Base-by-base conservation (phyloP, 805 yeast genomes). In the Pichia cephalocereana region DNA sequence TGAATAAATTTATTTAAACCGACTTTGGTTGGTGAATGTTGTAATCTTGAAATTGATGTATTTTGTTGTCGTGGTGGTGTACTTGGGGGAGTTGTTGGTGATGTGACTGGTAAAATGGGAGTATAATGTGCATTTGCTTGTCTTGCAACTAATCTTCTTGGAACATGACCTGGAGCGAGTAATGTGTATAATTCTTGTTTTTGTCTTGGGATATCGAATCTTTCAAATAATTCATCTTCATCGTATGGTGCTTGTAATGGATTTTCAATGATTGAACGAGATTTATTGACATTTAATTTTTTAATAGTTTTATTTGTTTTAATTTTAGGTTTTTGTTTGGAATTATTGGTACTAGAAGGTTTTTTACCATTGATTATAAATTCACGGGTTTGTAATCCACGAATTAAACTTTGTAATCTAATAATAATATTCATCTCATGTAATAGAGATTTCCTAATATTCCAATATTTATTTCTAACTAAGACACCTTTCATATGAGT, bases 391-490 rank as follows among this genome's bases (percentile, higher is more conserved):
- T 63, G 8, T 7, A 53, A 49, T 4, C 77, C 79, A 47, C 85
- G 70, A 4, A 70, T 55, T 4, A 62, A 38, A 38, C 76, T 65
- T 56, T 77, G 83, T 2, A 78, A 50, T 15, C 53, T 55, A 8
- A 57, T 60, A 2, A 70, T 56, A 2, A 43, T 36, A 17, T 54
- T 49, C 6, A 62, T 58, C 8, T 63, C 52, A 53, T 48, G 45
- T 1, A 60, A 37, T 23, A 64, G 43, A 19, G 19, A 19, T 38
- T 51, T 59, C 41, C 61, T 54, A 15, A 50, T 37, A 9, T 46
- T 41, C 45, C 58, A 54, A 4, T 48, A 32, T 11, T 44, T 43
- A n/a, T 58, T 51, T 46, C 65, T 54, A 17, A 50, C 15, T 9
- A 57, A n/a, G 14, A 41, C 45, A 9, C 67, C 76, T 52, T 74